These are phyloP conservation scores for Platanthera guangdongensis DNA, from an alignment of 106 monocot genomes.

Conservation along the genomic window DNA sequence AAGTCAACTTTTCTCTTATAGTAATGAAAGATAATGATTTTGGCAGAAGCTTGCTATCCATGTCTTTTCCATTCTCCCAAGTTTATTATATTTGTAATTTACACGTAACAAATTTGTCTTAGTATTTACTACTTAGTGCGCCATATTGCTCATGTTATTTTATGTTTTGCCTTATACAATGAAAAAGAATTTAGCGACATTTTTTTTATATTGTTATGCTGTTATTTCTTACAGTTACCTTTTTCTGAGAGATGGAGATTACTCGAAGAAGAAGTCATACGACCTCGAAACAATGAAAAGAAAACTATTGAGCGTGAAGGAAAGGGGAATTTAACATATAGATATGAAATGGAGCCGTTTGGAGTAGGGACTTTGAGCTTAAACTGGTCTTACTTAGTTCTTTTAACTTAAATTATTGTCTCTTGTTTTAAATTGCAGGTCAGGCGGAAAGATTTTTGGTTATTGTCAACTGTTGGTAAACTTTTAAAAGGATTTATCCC, in stretches of 20 bases:
- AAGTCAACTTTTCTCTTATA: no score
- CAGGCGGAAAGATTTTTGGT: conserved; percentile 90
- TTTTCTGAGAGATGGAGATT: conserved; percentile 97
- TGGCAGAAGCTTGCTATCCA: background rate
- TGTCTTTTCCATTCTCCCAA: background rate
- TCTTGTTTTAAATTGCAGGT: conserved; percentile 40
- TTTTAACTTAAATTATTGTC: conserved; percentile 1
- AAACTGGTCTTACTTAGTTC: background rate
- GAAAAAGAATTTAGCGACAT: background rate
- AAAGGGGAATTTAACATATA: conserved; percentile 54
- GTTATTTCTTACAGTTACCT: conserved; percentile 50
- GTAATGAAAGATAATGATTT: no score
- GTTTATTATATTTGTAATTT: background rate
- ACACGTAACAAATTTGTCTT: background rate
- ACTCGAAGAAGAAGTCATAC: conserved; percentile 85
- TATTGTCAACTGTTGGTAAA: conserved; percentile 75
- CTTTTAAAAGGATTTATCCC: conserved; percentile 81
- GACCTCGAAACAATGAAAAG: conserved; percentile 67
- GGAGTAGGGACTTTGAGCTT: conserved; percentile 32
- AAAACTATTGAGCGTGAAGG: conserved; percentile 46
- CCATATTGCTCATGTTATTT: background rate
- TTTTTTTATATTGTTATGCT: background rate
- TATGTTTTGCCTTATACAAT: background rate
- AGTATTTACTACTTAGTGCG: background rate
- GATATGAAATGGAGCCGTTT: conserved; percentile 96